Evolutionary conservation across 495 filamentous ascomycete species (phyloP), one percentile per base, ranked within the genome.

Genomic region (Pyrenula massariospora): DNA sequence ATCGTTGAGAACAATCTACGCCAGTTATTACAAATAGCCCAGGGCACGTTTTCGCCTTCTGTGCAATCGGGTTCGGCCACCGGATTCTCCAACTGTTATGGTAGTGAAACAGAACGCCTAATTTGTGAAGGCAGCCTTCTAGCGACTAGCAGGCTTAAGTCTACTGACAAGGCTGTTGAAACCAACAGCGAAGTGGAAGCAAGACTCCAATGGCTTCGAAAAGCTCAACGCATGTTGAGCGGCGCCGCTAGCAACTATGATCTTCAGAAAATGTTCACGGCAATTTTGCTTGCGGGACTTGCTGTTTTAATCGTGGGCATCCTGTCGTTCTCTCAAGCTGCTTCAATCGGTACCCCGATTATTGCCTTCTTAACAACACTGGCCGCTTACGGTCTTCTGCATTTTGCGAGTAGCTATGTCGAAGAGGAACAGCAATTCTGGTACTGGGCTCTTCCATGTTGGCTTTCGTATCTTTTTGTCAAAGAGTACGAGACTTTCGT

Each of bases 381-480:
- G 54, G 10, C 84, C 0, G 65, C 79, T 0, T 95, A 96, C 66
- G 81, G 84, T 10, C 66, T 78, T 25, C 91, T 95, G 85, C 97
- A 96, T 90, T 97, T 97, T 70, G 91, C 91, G 24, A 95, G 88
- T 67, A 96, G 91, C 66, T 97, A 90, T 65, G 89, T 99, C 22
- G 93, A 99, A 65, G 93, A 99, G 68, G 93, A 99, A 65, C 93
- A 97, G 22, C 86, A 96, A 59, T 96, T 95, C 68, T 99, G 93
- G 93, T 96, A 97, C 68, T 95, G 91, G 91, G 66, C 80, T 19
- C 81, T 86, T 12, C 84, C 87, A 0, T 84, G 78, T 1, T 99
- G 91, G 91, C 70, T 88, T 48, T 70, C 79, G 50, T 78, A 81
- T 58, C 70, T 94, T 1, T 77, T 77, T 56, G 61, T 85, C 31